phyloP scores from a whole-genome alignment of 148 eudicot genomes.

The Oxyria digyna region DNA sequence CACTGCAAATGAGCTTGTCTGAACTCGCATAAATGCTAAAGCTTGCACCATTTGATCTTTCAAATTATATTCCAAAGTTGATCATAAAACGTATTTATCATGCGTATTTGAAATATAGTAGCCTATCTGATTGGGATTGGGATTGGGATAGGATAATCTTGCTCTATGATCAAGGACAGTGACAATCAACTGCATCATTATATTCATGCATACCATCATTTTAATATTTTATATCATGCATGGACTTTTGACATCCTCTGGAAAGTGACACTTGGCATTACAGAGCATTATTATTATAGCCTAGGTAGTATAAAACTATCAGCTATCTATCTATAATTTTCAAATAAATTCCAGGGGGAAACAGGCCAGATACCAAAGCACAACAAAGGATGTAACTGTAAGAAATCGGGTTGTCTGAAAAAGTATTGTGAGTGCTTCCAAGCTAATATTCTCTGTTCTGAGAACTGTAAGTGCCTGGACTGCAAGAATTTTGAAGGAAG shows the following conservation, averaged over 20 bases:
- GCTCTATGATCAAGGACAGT: background rate
- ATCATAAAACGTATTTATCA: background rate
- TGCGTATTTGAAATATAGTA: background rate
- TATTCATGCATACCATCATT: background rate
- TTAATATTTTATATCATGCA: background rate
- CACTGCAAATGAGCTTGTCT: background rate
- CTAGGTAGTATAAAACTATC: background rate
- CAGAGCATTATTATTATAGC: background rate
- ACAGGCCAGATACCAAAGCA: conserved; percentile 28
- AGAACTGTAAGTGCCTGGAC: conserved; percentile 66
- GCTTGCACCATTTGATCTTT: background rate
- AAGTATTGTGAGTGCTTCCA: conserved; percentile 86
- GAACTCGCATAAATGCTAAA: background rate
- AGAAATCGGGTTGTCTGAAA: conserved; percentile 72
- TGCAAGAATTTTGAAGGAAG: conserved; percentile 81
- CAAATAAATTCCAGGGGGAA: conserved; percentile 29
- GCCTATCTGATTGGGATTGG: background rate
- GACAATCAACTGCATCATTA: background rate
- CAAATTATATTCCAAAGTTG: background rate
- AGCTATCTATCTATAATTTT: background rate
- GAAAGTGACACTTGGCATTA: background rate
- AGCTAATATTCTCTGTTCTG: conserved; percentile 67
- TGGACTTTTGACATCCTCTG: background rate
- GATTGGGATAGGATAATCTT: conserved; percentile 1
- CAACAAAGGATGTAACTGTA: conserved; percentile 79